These are phyloP conservation scores for Geoglossum cookeanum DNA, from an alignment of 2,329 filamentous ascomycete genomes.

Conservation along the genomic window DNA sequence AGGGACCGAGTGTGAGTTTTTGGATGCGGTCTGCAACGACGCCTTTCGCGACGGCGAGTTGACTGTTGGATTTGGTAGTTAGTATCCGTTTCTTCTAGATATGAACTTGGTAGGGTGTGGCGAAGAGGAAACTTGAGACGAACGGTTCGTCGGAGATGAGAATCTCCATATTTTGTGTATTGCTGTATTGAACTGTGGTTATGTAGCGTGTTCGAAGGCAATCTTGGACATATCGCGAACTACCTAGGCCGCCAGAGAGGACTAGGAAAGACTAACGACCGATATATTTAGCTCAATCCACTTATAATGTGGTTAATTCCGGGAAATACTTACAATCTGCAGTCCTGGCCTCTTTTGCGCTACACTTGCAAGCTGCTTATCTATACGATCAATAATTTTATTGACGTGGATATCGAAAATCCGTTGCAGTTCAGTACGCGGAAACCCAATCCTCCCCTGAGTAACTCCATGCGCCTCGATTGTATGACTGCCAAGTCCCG, in stretches of 20 bases:
- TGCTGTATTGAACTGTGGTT: slow-evolving; percentile 15
- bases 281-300: not conserved
- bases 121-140: slow-evolving; percentile 14
- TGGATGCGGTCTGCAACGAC: slow-evolving; percentile 19
- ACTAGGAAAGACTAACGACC: slow-evolving; percentile 22
- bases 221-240: slow-evolving; percentile 28
- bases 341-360: not conserved
- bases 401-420: slow-evolving; percentile 26
- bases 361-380: slow-evolving; percentile 1
- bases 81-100: not conserved
- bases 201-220: slow-evolving; percentile 22
- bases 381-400: slow-evolving; percentile 19
- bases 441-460: not conserved
- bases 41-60: slow-evolving; percentile 18
- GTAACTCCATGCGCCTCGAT: not conserved
- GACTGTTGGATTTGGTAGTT: slow-evolving; percentile 8
- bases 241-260: slow-evolving; percentile 27
- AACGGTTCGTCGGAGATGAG: slow-evolving; percentile 31
- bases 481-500: slow-evolving; percentile 3
- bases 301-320: slow-evolving; percentile 9
- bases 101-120: not conserved
- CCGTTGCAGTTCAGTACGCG: slow-evolving; percentile 23
- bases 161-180: slow-evolving; percentile 20
- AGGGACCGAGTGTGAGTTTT: slow-evolving; percentile 13
- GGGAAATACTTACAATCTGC: slow-evolving; percentile 8